phyloP scores from a whole-genome alignment of 225 moss, liverwort and hornwort genomes.

The Lunularia cruciata region DNA sequence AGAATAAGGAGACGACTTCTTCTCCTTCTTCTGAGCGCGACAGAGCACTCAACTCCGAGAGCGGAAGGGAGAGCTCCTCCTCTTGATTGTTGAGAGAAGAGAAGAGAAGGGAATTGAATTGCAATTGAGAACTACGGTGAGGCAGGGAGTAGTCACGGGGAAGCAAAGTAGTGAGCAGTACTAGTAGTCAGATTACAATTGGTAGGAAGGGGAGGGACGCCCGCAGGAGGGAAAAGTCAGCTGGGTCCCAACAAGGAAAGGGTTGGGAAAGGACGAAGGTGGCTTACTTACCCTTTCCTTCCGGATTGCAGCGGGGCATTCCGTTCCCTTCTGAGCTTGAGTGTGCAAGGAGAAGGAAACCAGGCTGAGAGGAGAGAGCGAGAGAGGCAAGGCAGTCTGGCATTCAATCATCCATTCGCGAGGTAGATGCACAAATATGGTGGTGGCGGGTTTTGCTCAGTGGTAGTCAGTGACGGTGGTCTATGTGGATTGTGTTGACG shows the following conservation, averaged over 20 bases:
- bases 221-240: slow-evolving; percentile 30
- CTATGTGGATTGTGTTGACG: slow-evolving; percentile 4
- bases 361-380: neutral
- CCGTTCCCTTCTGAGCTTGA: slow-evolving; percentile 1
- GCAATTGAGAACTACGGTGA: neutral
- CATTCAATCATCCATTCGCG: slow-evolving; percentile 7
- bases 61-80: neutral
- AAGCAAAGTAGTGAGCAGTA: neutral
- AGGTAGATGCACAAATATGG: slow-evolving; percentile 14
- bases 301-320: neutral
- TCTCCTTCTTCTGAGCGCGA: neutral
- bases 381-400: neutral
- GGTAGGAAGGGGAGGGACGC: neutral
- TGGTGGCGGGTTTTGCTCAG: slow-evolving; percentile 7
- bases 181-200: slow-evolving; percentile 30
- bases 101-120: neutral
- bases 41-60: neutral
- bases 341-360: neutral
- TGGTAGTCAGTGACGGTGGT: slow-evolving; percentile 3
- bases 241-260: slow-evolving; percentile 21
- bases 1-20: slow-evolving; percentile 4
- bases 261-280: neutral
- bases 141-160: too few relatives aligned
- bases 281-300: slow-evolving; percentile 21
- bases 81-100: neutral